A percentile compares a stretch with the other conserved stretches of the same genome.
phyloP scores from a whole-genome alignment of 2,329 filamentous ascomycete species.

The Neocatenulostroma microsporum region DNA sequence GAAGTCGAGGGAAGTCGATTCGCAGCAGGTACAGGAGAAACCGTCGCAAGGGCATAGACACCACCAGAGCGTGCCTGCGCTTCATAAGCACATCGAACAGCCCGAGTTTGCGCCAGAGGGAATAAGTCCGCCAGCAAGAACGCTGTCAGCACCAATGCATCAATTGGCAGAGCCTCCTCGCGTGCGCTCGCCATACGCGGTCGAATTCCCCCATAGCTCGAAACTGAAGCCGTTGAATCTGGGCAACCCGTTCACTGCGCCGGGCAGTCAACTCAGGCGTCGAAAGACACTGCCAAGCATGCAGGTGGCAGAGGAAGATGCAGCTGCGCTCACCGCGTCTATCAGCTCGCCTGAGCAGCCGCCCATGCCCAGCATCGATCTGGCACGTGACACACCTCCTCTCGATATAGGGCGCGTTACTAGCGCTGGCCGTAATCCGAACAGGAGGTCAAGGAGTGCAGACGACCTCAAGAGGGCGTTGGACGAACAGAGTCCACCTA shows the following conservation, averaged over 20 bases:
- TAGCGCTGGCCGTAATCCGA: constrained; percentile 16
- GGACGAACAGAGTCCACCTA: constrained; percentile 12
- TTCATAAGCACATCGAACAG: constrained; percentile 14
- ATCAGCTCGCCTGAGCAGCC: constrained; percentile 5
- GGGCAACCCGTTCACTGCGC: constrained; percentile 25
- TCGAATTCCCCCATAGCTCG: constrained; percentile 31
- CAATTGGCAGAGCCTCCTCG: constrained; percentile 10
- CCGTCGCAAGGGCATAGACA: constrained; percentile 25
- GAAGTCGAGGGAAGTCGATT: constrained; percentile 20
- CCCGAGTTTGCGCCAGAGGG: constrained; percentile 6
- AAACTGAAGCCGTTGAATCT: constrained; percentile 30
- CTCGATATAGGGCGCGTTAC: constrained; percentile 3
- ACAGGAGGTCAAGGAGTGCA: constrained; percentile 29
- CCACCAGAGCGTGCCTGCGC: constrained; percentile 25
- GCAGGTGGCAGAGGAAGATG: constrained; percentile 21
- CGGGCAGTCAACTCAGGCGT: constrained; percentile 19
- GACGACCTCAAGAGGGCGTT: constrained; percentile 22
- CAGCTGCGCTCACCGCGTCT: constrained; percentile 9
- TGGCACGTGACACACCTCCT: constrained; percentile 6
- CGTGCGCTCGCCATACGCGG: constrained; percentile 27
- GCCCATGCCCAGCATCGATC: constrained; percentile 6
- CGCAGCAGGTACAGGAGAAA: constrained; percentile 1
- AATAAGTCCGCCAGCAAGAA: constrained; percentile 7
- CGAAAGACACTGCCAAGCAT: constrained; percentile 29
- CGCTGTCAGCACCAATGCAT: constrained; percentile 18